Evolutionary conservation across 257 asterid genomes (phyloP).

Genomic region (Gentiana macrophylla): DNA sequence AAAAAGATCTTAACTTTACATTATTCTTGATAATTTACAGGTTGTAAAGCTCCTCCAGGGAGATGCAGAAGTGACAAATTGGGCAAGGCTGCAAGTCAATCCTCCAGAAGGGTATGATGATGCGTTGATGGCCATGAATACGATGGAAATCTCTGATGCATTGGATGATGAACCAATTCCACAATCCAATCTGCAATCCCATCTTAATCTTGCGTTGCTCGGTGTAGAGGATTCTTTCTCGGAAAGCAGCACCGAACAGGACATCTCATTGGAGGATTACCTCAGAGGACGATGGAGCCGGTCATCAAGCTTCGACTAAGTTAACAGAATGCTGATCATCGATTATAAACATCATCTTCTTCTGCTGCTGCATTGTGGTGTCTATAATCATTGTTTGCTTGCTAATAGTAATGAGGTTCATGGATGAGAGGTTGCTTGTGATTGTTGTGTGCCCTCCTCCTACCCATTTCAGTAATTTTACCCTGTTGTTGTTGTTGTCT

Average conservation of each 20-base stretch:
- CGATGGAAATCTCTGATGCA: slow-evolving; percentile 40
- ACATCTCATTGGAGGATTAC: slow-evolving; percentile 67
- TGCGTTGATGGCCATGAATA: slow-evolving; percentile 15
- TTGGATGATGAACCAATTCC: slow-evolving; percentile 58
- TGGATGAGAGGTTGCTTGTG: slow-evolving; percentile 85
- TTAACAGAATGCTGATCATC: slow-evolving; percentile 5
- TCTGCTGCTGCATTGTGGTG: background rate
- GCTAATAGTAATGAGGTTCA: slow-evolving; percentile 21
- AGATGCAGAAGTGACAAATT: slow-evolving; percentile 44
- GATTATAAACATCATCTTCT: background rate
- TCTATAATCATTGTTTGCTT: background rate
- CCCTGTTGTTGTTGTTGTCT: too few species aligned
- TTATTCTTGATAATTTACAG: slow-evolving; percentile 10
- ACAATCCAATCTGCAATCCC: slow-evolving; percentile 61
- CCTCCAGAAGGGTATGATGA: slow-evolving; percentile 34
- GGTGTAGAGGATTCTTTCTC: slow-evolving; percentile 71
- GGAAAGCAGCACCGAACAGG: slow-evolving; percentile 74
- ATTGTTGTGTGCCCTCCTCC: slow-evolving; percentile 66
- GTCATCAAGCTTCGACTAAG: slow-evolving; percentile 83
- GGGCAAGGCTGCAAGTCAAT: slow-evolving; percentile 68
- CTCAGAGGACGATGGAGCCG: slow-evolving; percentile 78
- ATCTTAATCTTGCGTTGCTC: slow-evolving; percentile 74
- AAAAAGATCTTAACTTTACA: background rate
- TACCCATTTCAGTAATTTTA: slow-evolving; percentile 23
- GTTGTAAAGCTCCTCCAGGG: slow-evolving; percentile 64